Percentiles rank a stretch among this genome's conserved stretches.
phyloP scores from a whole-genome alignment of 306 rosid species.

The Canavalia gladiata region DNA sequence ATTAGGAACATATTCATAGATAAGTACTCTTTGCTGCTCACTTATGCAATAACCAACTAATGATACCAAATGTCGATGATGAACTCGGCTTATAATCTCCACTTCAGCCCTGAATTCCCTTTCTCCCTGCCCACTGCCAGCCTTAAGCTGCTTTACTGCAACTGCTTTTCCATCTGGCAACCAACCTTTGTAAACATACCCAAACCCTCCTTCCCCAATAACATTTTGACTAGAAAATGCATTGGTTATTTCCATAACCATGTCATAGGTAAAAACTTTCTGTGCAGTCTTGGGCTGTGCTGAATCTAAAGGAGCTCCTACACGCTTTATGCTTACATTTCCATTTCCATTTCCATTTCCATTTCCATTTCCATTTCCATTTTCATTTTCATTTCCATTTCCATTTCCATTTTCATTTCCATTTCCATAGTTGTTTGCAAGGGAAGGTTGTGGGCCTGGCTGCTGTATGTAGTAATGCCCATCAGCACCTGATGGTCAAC shows the following conservation, averaged over 20 bases:
- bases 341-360: conserved; percentile 50
- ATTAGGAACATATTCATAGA: conserved; percentile 91
- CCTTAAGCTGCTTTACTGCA: conserved; percentile 93
- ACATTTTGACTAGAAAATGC: conserved; percentile 71
- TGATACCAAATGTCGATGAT: conserved; percentile 89
- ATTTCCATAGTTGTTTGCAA: conserved; percentile 52
- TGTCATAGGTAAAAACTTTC: conserved; percentile 73
- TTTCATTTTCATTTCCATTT: conserved; percentile 46
- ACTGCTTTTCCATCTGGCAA: conserved; percentile 73
- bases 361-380: conserved; percentile 41
- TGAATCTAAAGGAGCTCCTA: conserved; percentile 55
- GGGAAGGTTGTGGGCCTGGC: conserved; percentile 38
- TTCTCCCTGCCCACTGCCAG: conserved; percentile 93
- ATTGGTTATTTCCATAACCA: conserved; percentile 71
- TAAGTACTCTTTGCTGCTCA: conserved; percentile 74
- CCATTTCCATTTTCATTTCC: conserved; percentile 35
- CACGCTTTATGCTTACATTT: conserved; percentile 34
- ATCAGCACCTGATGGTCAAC: conserved; percentile 55
- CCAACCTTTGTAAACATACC: conserved; percentile 81
- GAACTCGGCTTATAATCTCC: conserved; percentile 91
- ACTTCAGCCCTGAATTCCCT: conserved; percentile 93
- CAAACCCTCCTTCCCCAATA: conserved; percentile 93
- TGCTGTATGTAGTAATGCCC: conserved; percentile 63
- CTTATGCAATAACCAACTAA: conserved; percentile 90
- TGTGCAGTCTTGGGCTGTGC: conserved; percentile 49